phyloP scores from a whole-genome alignment of 2,329 filamentous ascomycete genomes.

The Monosporascus sp. region DNA sequence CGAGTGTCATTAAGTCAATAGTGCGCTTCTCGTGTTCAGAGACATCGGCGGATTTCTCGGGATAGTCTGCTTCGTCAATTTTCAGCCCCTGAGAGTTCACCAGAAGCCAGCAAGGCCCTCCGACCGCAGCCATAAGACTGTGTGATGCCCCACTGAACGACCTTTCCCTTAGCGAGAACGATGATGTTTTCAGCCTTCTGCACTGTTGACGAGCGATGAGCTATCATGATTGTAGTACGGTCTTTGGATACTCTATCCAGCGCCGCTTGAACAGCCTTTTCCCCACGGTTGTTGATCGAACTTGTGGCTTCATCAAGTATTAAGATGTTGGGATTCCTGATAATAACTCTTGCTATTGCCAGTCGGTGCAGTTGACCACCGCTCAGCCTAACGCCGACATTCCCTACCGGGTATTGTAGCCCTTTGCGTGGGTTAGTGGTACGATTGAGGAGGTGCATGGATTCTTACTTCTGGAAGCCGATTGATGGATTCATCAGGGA shows the following conservation, averaged over 20 bases:
- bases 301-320: conserved; percentile 65
- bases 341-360: conserved; percentile 61
- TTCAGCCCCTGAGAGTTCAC: conserved; percentile 58
- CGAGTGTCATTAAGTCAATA: conserved; percentile 34
- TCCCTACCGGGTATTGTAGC: conserved; percentile 61
- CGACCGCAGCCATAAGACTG: conserved; percentile 54
- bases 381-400: conserved; percentile 59
- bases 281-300: conserved; percentile 41
- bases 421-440: conserved; percentile 22
- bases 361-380: conserved; percentile 65
- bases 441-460: background rate
- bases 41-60: conserved; percentile 25
- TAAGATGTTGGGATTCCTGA: conserved; percentile 59
- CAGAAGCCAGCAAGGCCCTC: conserved; percentile 61
- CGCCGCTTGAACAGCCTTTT: conserved; percentile 50
- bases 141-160: conserved; percentile 72
- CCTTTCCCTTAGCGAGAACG: conserved; percentile 49
- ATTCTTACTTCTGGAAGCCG: conserved; percentile 37
- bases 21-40: conserved; percentile 30
- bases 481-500: conserved; percentile 53
- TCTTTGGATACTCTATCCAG: conserved; percentile 51
- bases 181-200: conserved; percentile 37
- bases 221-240: conserved; percentile 62
- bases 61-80: conserved; percentile 37
- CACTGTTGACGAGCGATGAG: conserved; percentile 54